Evolutionary conservation across 768 basidiomycete species (phyloP).

Genomic region (Agaricus bisporus): DNA sequence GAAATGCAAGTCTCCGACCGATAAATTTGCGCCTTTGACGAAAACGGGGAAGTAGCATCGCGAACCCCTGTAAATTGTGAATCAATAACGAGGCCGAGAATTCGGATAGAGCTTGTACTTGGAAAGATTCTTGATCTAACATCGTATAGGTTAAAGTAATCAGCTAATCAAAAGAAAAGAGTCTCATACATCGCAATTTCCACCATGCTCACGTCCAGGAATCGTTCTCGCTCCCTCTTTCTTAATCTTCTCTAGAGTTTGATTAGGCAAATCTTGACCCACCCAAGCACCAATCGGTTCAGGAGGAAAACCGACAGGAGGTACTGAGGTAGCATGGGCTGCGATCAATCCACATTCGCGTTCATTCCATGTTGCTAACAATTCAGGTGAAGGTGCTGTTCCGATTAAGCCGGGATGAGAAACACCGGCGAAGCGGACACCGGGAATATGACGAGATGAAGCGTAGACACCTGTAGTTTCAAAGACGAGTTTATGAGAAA

Average conservation of each 20-base stretch:
- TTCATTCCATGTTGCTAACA: conserved; percentile 69
- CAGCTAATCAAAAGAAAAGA: not conserved
- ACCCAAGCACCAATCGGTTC: conserved; percentile 56
- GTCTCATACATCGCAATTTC: conserved; percentile 58
- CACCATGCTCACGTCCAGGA: conserved; percentile 76
- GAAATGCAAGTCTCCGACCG: conserved; percentile 76
- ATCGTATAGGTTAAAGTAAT: not conserved
- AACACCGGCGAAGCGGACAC: conserved; percentile 73
- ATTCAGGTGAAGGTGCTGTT: conserved; percentile 67
- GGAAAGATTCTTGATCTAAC: conserved; percentile 68
- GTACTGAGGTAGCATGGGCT: conserved; percentile 42
- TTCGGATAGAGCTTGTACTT: conserved; percentile 24
- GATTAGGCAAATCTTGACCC: conserved; percentile 52
- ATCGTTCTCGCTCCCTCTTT: conserved; percentile 68
- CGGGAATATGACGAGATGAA: conserved; percentile 70
- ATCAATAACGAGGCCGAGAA: not conserved
- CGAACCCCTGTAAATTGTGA: conserved; percentile 41
- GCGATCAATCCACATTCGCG: conserved; percentile 64
- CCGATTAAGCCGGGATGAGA: conserved; percentile 75
- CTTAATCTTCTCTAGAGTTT: conserved; percentile 46
- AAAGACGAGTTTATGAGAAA: not conserved
- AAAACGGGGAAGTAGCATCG: conserved; percentile 77
- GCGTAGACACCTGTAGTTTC: conserved; percentile 52
- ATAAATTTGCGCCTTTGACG: conserved; percentile 67
- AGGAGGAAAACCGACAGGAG: conserved; percentile 64